These are phyloP conservation scores for Trichomonas gallinae DNA, from an alignment of 208 protist species.

Conservation along the genomic window DNA sequence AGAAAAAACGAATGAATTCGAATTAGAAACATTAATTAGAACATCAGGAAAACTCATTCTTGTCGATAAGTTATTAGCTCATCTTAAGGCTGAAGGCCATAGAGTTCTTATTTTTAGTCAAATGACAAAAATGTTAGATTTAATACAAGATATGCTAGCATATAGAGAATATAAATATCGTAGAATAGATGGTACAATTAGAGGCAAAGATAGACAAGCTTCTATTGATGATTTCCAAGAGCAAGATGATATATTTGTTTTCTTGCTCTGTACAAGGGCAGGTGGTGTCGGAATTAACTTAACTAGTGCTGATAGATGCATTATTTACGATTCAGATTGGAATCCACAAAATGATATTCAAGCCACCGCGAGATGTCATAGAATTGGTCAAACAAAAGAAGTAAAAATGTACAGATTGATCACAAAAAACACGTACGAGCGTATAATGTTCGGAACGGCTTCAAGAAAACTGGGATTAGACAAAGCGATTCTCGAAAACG, in stretches of 20 bases:
- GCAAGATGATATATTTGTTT: slow-evolving; percentile 57
- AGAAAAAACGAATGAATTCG: not conserved
- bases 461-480: slow-evolving; percentile 68
- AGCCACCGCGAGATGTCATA: slow-evolving; percentile 81
- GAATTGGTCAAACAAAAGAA: slow-evolving; percentile 76
- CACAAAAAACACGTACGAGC: slow-evolving; percentile 82
- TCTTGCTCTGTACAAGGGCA: slow-evolving; percentile 85
- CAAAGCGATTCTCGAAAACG: slow-evolving; percentile 48
- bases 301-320: slow-evolving; percentile 87
- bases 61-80: slow-evolving; percentile 43
- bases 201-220: not conserved
- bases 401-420: slow-evolving; percentile 87
- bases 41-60: slow-evolving; percentile 46
- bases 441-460: slow-evolving; percentile 62
- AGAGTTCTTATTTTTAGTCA: slow-evolving; percentile 93
- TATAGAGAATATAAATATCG: slow-evolving; percentile 33
- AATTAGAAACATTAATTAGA: not conserved
- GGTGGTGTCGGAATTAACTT: slow-evolving; percentile 94
- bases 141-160: slow-evolving; percentile 57
- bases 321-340: slow-evolving; percentile 98
- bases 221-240: not conserved
- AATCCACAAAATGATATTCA: slow-evolving; percentile 89
- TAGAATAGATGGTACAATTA: slow-evolving; percentile 26
- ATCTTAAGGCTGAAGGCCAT: slow-evolving; percentile 42
- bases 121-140: slow-evolving; percentile 69